Evolutionary conservation across 768 basidiomycete species (phyloP), one percentile per base, ranked within the genome.

Genomic region (Tephrocybe sp.): DNA sequence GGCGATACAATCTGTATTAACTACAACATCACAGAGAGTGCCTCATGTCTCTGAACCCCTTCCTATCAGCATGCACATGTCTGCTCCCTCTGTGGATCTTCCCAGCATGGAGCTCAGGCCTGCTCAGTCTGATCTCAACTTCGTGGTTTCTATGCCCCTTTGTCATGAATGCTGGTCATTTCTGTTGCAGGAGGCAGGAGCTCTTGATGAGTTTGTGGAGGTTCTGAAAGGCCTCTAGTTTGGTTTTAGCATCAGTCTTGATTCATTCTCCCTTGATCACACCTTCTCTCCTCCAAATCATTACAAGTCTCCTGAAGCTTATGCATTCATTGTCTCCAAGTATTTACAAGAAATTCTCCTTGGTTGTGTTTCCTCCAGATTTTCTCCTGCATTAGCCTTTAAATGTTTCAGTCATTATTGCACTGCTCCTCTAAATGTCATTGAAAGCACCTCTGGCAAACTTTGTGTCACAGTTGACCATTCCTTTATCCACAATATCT

Each of bases 81-180:
- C 21, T 61, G 60, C 37, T 55, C 54, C 36, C 41, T 56, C 28
- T 61, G 60, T 39, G 44, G 55, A 9, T 22, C 15, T 24, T 7
- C 24, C 25, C 21, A 28, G 2, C 50, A 64, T 41, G 34, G 35
- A n/a, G 56, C 54, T 0, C 53, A 56, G 19, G 31, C 8, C 5
- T 57, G 54, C 36, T 15, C 24, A n/a, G n/a, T 39, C 28, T 30
- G 28, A 13, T 30, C 13, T 7, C 13, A 7, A 13, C 5, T 16
- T n/a, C 16, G 16, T 15, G 32, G 16, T 34, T 16, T 34, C 32
- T 15, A 8, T 16, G 5, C 32, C 15, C 5, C 15, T 34, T 34
- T n/a, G 32, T 15, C 32, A 7, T 9, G 28, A 31, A 7, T 19
- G 31, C 5, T 44, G 19, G 43, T 16, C 19, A 18, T 9, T 4